Evolutionary conservation across 345 rosid genomes (phyloP), one percentile per base, ranked within the genome.

Genomic region (Orychophragmus violaceus): DNA sequence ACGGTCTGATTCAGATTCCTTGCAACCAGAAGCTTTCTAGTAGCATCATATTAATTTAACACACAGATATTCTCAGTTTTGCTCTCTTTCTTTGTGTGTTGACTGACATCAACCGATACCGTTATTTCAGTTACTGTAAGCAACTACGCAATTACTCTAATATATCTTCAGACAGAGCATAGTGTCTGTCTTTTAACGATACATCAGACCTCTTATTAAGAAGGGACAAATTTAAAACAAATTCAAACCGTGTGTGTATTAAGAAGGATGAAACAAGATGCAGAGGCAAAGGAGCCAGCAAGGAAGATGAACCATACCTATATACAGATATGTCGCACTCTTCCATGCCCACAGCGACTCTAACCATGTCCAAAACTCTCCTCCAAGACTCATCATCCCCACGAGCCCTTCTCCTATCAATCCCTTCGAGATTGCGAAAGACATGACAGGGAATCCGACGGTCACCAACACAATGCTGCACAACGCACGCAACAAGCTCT

Each of bases 331-430:
- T 10, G 96, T 94, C 7, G 99, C 95, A 73, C 97, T 90, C 78
- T 84, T 87, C 97, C 97, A 94, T 24, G 79, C 84, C 96, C 92
- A 86, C 9, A 94, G 82, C 33, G 89, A 84, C 67, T 88, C 95
- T 48, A 87, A 66, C 96, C 96, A 90, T 28, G 32, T 76, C 99
- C 96, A 90, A 78, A 88, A 88, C 41, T 85, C 88, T 52, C 69
- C 77, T 16, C 84, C 89, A 46, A 82, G 66, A 25, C 75, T 56
- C 59, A 77, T 33, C 68, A 77, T 33, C 68, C 81, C 74, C 28
- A 57, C 48, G n/a, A 77, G 69, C 27, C 88, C 91, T 68, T 77
- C 79, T 18, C 83, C 52, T 4, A 33, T 8, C 37, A 80, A 23
- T 37, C 82, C 79, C 63, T 80, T 84, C 42, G 77, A 62, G 35